Evolutionary conservation across 1,139 yeast species (phyloP).

Genomic region (Pichia sp.): DNA sequence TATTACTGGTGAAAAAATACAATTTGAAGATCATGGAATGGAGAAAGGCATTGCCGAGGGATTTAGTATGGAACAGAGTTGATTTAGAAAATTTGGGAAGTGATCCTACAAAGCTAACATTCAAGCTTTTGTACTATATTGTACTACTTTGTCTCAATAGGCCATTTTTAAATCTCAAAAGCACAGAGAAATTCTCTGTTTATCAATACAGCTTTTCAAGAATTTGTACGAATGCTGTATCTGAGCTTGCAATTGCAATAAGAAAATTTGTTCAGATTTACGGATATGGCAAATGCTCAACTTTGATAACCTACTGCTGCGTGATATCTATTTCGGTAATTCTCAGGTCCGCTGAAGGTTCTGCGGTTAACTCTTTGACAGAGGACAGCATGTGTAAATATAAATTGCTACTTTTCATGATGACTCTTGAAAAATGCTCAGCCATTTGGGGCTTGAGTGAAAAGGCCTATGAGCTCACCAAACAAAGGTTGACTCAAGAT

Average conservation of each 20-base stretch:
- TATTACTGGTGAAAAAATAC: constrained; percentile 29
- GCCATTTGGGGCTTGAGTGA: constrained; percentile 49
- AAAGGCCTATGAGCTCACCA: constrained; percentile 42
- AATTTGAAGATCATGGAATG: constrained; percentile 49
- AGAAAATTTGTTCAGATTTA: constrained; percentile 31
- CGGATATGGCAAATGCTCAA: constrained; percentile 42
- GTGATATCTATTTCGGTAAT: constrained; percentile 46
- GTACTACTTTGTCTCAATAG: constrained; percentile 53
- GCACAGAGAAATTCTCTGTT: constrained; percentile 5
- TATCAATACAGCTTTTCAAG: constrained; percentile 16
- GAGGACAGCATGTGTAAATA: constrained; percentile 25
- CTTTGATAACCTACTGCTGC: constrained; percentile 46
- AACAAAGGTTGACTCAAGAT: constrained; percentile 18
- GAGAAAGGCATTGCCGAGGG: constrained; percentile 47
- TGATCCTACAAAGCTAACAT: constrained; percentile 45
- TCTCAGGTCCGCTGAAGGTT: constrained; percentile 33
- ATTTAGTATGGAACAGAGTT: constrained; percentile 46
- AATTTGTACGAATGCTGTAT: constrained; percentile 29
- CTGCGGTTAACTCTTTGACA: constrained; percentile 32
- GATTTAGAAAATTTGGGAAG: constrained; percentile 44
- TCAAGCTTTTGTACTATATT: constrained; percentile 55
- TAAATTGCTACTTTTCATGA: constrained; percentile 37
- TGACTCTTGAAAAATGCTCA: constrained; percentile 39
- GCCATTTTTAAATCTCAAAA: constrained; percentile 42
- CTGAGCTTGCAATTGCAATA: constrained; percentile 35